Conservation (phyloP, 441 rosid species). For the Populus hybrid region DNA sequence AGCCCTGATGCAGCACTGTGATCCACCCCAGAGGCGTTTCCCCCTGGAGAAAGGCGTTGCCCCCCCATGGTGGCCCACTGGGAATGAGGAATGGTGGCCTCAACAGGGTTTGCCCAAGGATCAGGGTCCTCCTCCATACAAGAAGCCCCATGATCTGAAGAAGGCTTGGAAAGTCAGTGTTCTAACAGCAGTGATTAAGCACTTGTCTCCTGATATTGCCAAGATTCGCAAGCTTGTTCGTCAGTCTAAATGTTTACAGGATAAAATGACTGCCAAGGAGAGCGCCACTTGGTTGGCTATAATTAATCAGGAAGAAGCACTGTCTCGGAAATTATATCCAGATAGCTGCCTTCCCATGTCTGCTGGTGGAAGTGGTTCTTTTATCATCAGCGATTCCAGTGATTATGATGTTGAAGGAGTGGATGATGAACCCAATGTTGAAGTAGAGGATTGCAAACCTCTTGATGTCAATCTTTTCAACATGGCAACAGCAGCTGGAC, state of each 20-base stretch:
- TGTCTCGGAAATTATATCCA: constrained; percentile 42
- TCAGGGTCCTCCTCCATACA: constrained; percentile 55
- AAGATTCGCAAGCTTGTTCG: constrained; percentile 50
- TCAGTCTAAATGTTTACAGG: constrained; percentile 40
- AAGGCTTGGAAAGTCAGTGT: constrained; percentile 59
- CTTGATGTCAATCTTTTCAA: constrained; percentile 24
- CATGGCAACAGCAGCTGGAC: constrained; percentile 14
- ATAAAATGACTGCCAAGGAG: constrained; percentile 36
- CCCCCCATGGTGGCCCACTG: constrained; percentile 64
- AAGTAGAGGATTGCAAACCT: constrained; percentile 30
- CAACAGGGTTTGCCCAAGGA: constrained; percentile 43
- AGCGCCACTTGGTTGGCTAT: constrained; percentile 53
- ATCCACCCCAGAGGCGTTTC: constrained; percentile 59
- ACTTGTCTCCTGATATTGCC: constrained; percentile 51
- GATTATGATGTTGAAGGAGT: constrained; percentile 53
- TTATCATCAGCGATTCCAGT: constrained; percentile 30
- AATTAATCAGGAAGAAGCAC: constrained; percentile 44
- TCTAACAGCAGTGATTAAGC: constrained; percentile 53
- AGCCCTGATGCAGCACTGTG: too few relatives aligned
- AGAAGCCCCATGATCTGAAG: constrained; percentile 63
- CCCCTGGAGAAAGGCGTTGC: constrained; percentile 51
- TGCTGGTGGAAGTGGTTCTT: constrained; percentile 35
- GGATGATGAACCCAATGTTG: constrained; percentile 26
- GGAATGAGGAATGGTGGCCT: constrained; percentile 57
- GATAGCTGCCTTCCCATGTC: constrained; percentile 31